Percentiles rank a stretch among this genome's conserved stretches.
phyloP scores from a whole-genome alignment of 2,329 filamentous ascomycete species.

The Neophaeococcomyces aloes region DNA sequence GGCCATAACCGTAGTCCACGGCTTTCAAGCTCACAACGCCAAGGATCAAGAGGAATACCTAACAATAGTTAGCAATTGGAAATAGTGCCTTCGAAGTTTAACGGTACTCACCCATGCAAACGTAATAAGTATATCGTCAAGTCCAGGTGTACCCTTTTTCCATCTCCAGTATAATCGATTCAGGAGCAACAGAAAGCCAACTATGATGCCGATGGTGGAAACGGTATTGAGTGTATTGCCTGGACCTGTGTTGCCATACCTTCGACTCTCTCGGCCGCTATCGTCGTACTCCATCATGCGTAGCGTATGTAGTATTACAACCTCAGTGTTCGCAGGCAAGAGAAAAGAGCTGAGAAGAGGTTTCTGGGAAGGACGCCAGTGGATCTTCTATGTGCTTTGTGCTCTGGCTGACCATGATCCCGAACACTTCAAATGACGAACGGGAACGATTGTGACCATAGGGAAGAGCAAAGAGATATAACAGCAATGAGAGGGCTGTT shows the following conservation, averaged over 20 bases:
- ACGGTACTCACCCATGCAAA: slow-evolving; percentile 20
- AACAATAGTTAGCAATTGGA: slow-evolving; percentile 3
- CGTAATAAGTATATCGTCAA: slow-evolving; percentile 25
- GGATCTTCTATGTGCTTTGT: slow-evolving; percentile 2
- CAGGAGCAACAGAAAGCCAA: slow-evolving; percentile 6
- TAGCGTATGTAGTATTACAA: not conserved
- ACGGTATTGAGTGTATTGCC: slow-evolving; percentile 3
- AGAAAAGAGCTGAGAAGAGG: not conserved
- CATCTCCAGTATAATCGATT: slow-evolving; percentile 8
- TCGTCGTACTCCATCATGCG: slow-evolving; percentile 6
- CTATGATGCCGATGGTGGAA: slow-evolving; percentile 1
- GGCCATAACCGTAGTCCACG: slow-evolving; percentile 26
- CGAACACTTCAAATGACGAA: not conserved
- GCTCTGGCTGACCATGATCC: not conserved
- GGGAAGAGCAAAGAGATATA: not conserved
- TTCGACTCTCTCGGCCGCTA: not conserved
- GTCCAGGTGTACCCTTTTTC: slow-evolving; percentile 17
- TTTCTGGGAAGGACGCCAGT: not conserved
- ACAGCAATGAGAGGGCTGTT: no score
- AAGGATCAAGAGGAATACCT: slow-evolving; percentile 24
- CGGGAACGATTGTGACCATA: not conserved
- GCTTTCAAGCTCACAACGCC: slow-evolving; percentile 23
- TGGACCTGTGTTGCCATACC: slow-evolving; percentile 6
- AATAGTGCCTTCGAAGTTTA: not conserved
- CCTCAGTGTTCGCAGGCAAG: not conserved